Conservation (phyloP, 129 eudicot genomes). For the Tagetes patula region DNA sequence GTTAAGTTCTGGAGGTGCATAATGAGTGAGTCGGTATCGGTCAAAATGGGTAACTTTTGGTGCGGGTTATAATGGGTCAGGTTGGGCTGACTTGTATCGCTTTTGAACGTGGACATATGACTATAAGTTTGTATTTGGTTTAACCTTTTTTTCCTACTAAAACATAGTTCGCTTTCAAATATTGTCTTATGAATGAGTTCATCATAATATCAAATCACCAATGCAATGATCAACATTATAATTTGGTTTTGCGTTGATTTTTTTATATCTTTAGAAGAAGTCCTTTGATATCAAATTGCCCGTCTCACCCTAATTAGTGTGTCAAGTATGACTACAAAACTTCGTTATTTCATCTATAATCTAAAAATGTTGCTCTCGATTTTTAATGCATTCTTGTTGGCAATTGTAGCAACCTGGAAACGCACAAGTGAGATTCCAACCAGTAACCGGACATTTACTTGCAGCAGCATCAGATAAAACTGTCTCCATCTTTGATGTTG, state of each 20-base stretch:
- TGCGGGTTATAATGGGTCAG: not conserved
- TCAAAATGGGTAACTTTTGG: not conserved
- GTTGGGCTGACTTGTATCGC: not conserved
- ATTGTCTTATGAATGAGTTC: not conserved
- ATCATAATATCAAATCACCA: not conserved
- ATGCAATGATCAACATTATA: not conserved
- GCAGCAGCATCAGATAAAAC: conserved; percentile 95
- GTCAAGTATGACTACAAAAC: not conserved
- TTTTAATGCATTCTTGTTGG: not conserved
- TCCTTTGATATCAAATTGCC: not conserved
- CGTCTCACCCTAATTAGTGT: not conserved
- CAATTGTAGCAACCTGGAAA: conserved; percentile 77
- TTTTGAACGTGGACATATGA: too few species aligned
- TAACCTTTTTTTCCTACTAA: not conserved
- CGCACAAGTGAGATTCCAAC: conserved; percentile 97
- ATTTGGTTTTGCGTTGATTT: too few species aligned
- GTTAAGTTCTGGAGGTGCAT: conserved; percentile 3
- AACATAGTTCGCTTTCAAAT: not conserved
- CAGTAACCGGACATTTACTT: conserved; percentile 67
- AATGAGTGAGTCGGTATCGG: not conserved
- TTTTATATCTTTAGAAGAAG: too few species aligned
- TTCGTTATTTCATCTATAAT: not conserved
- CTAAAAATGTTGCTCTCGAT: not conserved
- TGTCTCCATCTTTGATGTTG: conserved; percentile 82
- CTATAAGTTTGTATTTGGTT: not conserved